These are phyloP conservation scores for Musa troglodytarum DNA, from an alignment of 176 grass and related monocot genomes.

Conservation along the genomic window DNA sequence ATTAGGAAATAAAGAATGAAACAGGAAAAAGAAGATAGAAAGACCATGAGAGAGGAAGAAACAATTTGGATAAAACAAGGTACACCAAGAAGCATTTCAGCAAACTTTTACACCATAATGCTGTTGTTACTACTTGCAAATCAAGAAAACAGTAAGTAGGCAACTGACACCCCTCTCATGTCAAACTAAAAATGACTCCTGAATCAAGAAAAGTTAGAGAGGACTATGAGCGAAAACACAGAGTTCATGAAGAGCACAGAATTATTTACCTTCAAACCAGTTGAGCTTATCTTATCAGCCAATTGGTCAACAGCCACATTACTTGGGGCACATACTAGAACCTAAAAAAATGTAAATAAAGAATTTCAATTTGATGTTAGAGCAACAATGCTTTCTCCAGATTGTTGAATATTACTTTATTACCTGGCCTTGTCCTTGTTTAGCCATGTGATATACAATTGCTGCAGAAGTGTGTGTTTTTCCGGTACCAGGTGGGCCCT, in stretches of 20 bases:
- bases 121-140: not conserved
- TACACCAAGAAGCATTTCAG: not conserved
- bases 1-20: not conserved
- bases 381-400: not conserved
- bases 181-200: not conserved
- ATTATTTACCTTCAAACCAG: constrained; percentile 71
- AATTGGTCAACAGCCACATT: constrained; percentile 99
- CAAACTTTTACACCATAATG: not conserved
- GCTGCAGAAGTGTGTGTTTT: constrained; percentile 99
- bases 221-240: not conserved
- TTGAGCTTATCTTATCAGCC: constrained; percentile 98
- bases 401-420: constrained; percentile 11
- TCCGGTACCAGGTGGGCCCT: constrained; percentile 94
- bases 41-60: not conserved
- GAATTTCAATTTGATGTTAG: not conserved
- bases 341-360: constrained; percentile 35
- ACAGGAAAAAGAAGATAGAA: not conserved
- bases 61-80: not conserved
- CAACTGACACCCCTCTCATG: not conserved
- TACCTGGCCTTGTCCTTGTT: constrained; percentile 99
- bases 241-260: not conserved
- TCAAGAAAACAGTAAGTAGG: not conserved
- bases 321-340: constrained; percentile 96
- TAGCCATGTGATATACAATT: constrained; percentile 99
- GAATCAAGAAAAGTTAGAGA: not conserved